Evolutionary conservation across 768 basidiomycete species (phyloP), one percentile per base, ranked within the genome.

Genomic region (Tulasnella sp.): DNA sequence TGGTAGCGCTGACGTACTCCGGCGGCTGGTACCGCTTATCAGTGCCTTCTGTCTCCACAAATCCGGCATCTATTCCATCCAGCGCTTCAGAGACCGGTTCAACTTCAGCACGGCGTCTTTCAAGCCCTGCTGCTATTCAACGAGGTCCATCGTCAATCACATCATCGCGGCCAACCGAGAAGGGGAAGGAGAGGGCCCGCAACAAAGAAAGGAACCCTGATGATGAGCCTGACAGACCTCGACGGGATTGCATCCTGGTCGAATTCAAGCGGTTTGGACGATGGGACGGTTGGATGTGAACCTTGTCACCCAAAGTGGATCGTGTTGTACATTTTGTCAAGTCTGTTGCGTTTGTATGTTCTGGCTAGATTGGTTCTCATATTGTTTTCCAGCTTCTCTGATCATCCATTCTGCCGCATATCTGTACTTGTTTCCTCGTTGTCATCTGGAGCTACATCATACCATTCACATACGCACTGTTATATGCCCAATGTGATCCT

Each of bases 1-100:
- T 96, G 17, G 71, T 94, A 58, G 88, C 86, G 4, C 68, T 94
- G 60, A 94, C 92, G 0, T 92, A 82, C 64, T 78, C 81, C 0
- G 90, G 91, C n/a, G 86, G 88, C 1, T 94, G 91, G 91, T 94
- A 90, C 70, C 78, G 89, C 6, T 73, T 93, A 9, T 76, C 83
- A 15, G 69, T 91, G 14, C 86, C 78, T 17, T 34, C 49, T 58
- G 49, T 62, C 25, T 35, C 40, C 35, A 19, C 40, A 8, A 27
- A 21, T n/a, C 17, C 34, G 35, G 6, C 50, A n/a, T 35, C 45
- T 12, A 15, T 19, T 40, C 54, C 31, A n/a, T 34, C n/a, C n/a
- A n/a, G n/a, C 11, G 14, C 9, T 12, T 36, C 49, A 15, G 14
- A 12, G 14, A 23, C 19, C 25, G 11, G 12, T 11, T 23, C 37